Base-by-base conservation (phyloP, 345 rosid genomes). In the Psidium friedrichsthalianum region DNA sequence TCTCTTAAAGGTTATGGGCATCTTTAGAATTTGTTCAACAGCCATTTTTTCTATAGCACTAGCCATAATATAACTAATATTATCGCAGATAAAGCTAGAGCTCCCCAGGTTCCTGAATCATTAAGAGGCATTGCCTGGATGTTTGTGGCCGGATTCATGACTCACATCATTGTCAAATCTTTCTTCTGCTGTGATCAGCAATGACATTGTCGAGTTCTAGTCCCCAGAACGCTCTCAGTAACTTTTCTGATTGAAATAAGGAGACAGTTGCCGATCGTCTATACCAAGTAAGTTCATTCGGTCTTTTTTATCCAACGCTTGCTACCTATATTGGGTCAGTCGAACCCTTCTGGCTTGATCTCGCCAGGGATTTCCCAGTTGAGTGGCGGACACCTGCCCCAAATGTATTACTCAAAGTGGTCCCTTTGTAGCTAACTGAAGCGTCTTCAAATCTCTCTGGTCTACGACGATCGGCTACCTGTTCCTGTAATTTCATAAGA, bases 111-210 rank as follows among this genome's bases (percentile, higher is more conserved):
- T 84, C 86, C 8, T 61, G 84, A 84, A 86, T 32, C 85, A 87
- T 87, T 27, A 88, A 81, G 21, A 84, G 88, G 82, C 85, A 78
- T 89, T 89, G 11, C 87, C 61, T 15, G 87, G 47, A 64, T 87
- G 86, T n/a, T 84, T 82, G 8, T 74, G 51, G 10, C n/a, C 27
- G 36, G 61, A 51, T 12, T 22, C 86, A 76, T 42, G 59, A 27
- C 56, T 22, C 22, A 6, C 6, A 44, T 3, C 8, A 5, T 42
- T 54, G 49, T 32, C 8, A 6, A 21, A 44, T 85, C 57, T 55
- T 86, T 51, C 24, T 21, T 83, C 51, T 56, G 20, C 51, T 14
- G 42, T 87, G 86, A 12, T 76, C 51, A 8, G 42, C 51, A 47
- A 86, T 22, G 36, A 87, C n/a, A 29, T 87, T 56, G 40, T 78